phyloP scores from a whole-genome alignment of 208 protist genomes.

The Blastocrithidia nonstop region DNA sequence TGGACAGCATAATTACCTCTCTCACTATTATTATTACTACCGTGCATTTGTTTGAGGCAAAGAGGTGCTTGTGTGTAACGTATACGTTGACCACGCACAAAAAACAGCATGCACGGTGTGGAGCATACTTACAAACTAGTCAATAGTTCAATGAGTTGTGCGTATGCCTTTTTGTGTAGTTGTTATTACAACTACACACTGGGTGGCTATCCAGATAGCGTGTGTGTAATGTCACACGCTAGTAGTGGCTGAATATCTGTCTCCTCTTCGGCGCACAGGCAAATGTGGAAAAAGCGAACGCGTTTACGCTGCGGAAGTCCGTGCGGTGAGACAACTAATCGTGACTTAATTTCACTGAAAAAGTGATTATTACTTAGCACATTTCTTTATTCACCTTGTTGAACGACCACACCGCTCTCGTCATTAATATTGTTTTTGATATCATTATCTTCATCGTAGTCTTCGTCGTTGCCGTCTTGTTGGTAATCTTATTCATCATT shows the following conservation, averaged over 20 bases:
- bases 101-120: constrained; percentile 70
- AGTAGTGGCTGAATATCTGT: constrained; percentile 46
- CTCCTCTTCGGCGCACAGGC: constrained; percentile 43
- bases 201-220: constrained; percentile 27
- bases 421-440: too few species aligned
- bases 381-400: too few species aligned
- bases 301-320: constrained; percentile 19
- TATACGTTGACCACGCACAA: constrained; percentile 33
- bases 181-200: constrained; percentile 20
- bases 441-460: constrained; percentile 15
- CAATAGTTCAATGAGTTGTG: constrained; percentile 45
- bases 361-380: background rate
- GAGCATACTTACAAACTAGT: constrained; percentile 36
- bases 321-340: background rate
- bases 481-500: too few species aligned
- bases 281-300: constrained; percentile 74
- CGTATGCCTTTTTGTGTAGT: constrained; percentile 42
- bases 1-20: constrained; percentile 3
- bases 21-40: constrained; percentile 7
- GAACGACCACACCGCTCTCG: too few species aligned
- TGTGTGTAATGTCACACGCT: constrained; percentile 35
- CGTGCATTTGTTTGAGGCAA: too few species aligned
- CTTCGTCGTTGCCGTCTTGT: constrained; percentile 8
- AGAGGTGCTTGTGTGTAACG: too few species aligned
- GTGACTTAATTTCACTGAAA: constrained; percentile 24